Percentiles rank a stretch among this genome's conserved stretches.
phyloP scores from a whole-genome alignment of 2,329 filamentous ascomycete species.

The Aureobasidium musti region DNA sequence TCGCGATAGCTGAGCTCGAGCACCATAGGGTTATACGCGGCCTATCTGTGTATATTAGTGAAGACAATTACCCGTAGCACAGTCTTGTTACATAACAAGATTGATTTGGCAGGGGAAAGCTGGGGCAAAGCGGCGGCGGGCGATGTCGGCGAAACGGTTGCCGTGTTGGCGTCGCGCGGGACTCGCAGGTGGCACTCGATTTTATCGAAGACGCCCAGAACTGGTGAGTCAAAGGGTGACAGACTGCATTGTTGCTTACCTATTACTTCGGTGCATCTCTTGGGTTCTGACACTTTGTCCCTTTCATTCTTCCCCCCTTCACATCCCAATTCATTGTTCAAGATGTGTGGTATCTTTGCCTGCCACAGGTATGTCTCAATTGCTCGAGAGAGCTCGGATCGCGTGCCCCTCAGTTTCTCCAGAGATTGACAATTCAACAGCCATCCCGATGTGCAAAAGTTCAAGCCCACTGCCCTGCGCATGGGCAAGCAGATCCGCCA shows the following conservation, averaged over 20 bases:
- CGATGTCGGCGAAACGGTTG: neutral
- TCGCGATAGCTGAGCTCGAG: neutral
- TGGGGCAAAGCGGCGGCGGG: neutral
- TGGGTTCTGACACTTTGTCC: neutral
- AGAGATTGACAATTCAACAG: conserved; percentile 42
- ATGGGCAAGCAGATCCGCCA: conserved; percentile 96
- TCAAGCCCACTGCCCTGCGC: conserved; percentile 91
- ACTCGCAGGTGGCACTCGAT: conserved; percentile 18
- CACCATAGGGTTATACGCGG: conserved; percentile 1
- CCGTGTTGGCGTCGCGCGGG: conserved; percentile 21
- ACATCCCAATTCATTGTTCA: conserved; percentile 42
- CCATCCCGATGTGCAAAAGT: conserved; percentile 92
- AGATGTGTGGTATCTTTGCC: conserved; percentile 96
- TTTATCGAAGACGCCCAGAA: conserved; percentile 8
- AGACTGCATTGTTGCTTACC: conserved; percentile 13
- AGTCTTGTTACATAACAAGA: conserved; percentile 7
- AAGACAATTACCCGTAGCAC: conserved; percentile 1
- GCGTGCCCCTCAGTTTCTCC: conserved; percentile 34
- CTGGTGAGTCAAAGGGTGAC: conserved; percentile 24
- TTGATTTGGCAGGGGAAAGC: conserved; percentile 2
- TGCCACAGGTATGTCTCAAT: conserved; percentile 71
- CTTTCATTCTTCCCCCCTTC: neutral
- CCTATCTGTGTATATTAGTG: conserved; percentile 17
- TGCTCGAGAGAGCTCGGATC: neutral
- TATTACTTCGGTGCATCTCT: conserved; percentile 7